A percentile compares a stretch with the other conserved stretches of the same genome.
phyloP scores from a whole-genome alignment of 2,329 filamentous ascomycete genomes.

The Fusarium nodosum region DNA sequence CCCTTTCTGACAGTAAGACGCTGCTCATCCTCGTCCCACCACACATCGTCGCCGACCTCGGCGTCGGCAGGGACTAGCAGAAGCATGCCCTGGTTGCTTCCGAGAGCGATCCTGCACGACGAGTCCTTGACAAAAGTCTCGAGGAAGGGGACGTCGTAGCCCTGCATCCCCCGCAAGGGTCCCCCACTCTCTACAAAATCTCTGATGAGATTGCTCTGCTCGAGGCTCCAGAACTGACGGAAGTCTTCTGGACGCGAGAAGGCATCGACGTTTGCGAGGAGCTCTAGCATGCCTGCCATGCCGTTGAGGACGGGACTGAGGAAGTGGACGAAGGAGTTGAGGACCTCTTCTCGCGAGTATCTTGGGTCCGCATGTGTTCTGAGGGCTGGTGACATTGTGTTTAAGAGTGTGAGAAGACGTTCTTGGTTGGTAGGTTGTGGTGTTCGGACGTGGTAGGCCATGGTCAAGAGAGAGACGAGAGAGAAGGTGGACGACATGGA shows the following conservation, averaged over 20 bases:
- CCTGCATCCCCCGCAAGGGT: constrained; percentile 43
- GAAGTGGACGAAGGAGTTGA: constrained; percentile 53
- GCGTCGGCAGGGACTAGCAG: constrained; percentile 49
- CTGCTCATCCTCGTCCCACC: constrained; percentile 42
- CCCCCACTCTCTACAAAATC: constrained; percentile 51
- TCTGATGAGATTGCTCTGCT: constrained; percentile 53
- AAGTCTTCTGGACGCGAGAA: constrained; percentile 53
- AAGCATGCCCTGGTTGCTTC: constrained; percentile 46
- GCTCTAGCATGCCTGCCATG: constrained; percentile 53
- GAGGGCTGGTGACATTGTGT: constrained; percentile 51
- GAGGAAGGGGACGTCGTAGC: constrained; percentile 49
- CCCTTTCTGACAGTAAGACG: constrained; percentile 43
- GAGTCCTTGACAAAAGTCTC: constrained; percentile 47
- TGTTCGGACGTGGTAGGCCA: constrained; percentile 52
- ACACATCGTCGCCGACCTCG: constrained; percentile 49
- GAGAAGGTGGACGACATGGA: constrained; percentile 52
- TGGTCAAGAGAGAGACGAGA: constrained; percentile 53
- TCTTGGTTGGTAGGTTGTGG: constrained; percentile 47
- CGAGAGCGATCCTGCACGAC: constrained; percentile 48
- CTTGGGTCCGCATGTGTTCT: constrained; percentile 21
- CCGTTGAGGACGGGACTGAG: constrained; percentile 54
- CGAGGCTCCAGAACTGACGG: constrained; percentile 54
- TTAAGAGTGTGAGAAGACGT: constrained; percentile 54
- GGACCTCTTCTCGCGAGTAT: constrained; percentile 48
- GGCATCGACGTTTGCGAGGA: constrained; percentile 52